These are phyloP conservation scores for Geotrichum histeridarum DNA, from an alignment of 1,139 yeast genomes.

Conservation along the genomic window DNA sequence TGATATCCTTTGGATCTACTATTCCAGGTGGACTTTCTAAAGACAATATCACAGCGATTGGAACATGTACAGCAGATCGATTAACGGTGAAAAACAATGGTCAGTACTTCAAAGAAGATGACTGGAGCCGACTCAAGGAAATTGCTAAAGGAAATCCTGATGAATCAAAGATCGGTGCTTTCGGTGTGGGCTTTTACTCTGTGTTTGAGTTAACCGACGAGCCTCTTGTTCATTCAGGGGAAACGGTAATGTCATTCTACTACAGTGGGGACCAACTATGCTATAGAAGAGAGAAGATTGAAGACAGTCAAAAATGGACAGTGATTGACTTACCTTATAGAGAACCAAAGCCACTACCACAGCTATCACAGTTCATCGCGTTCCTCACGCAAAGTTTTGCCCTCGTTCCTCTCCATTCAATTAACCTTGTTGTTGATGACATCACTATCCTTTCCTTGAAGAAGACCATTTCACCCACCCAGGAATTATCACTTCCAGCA, in stretches of 20 bases:
- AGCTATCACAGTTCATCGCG: slow-evolving; percentile 36
- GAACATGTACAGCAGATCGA: slow-evolving; percentile 30
- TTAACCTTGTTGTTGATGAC: slow-evolving; percentile 34
- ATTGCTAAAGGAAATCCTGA: slow-evolving; percentile 56
- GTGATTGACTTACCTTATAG: slow-evolving; percentile 40
- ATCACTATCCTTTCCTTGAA: slow-evolving; percentile 30
- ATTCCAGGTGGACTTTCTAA: slow-evolving; percentile 17
- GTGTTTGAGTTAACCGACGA: slow-evolving; percentile 92
- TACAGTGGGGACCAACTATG: slow-evolving; percentile 41
- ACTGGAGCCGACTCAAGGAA: slow-evolving; percentile 41
- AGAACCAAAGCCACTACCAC: slow-evolving; percentile 33
- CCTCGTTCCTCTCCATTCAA: slow-evolving; percentile 34
- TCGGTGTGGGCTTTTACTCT: slow-evolving; percentile 99
- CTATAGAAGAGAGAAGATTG: slow-evolving; percentile 31
- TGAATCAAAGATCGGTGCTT: slow-evolving; percentile 97
- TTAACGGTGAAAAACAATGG: slow-evolving; percentile 39
- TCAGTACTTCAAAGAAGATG: slow-evolving; percentile 36
- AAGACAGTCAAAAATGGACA: slow-evolving; percentile 35
- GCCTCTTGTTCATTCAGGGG: slow-evolving; percentile 42
- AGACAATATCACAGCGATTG: slow-evolving; percentile 27
- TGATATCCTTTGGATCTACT: slow-evolving; percentile 31
- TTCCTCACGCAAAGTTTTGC: slow-evolving; percentile 40
- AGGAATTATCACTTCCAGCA: slow-evolving; percentile 29
- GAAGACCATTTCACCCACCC: slow-evolving; percentile 30
- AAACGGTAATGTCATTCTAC: slow-evolving; percentile 38